These are phyloP conservation scores for Entelexis paramagnoliae DNA, from an alignment of 1,139 yeast species.

Conservation along the genomic window DNA sequence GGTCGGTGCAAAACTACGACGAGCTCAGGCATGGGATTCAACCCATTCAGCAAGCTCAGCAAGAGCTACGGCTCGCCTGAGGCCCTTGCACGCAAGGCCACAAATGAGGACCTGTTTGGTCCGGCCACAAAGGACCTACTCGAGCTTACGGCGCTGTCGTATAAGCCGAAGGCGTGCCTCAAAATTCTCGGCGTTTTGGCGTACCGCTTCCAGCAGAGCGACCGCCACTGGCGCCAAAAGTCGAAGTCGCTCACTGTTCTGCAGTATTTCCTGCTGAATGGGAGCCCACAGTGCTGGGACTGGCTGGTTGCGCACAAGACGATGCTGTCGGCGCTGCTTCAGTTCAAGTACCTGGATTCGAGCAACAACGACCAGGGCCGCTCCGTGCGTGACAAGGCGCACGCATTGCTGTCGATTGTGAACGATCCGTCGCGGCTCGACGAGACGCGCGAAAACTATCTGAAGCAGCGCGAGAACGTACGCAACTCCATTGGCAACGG, in stretches of 20 bases:
- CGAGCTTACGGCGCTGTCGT: constrained; percentile 18
- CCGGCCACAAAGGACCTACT: constrained; percentile 24
- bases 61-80: constrained; percentile 20
- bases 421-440: constrained; percentile 27
- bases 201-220: constrained; percentile 18
- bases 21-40: constrained; percentile 9
- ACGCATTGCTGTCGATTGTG: constrained; percentile 26
- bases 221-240: constrained; percentile 25
- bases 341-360: constrained; percentile 29
- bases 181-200: constrained; percentile 21
- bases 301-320: constrained; percentile 80
- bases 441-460: constrained; percentile 29
- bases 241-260: constrained; percentile 43
- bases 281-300: constrained; percentile 73
- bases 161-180: constrained; percentile 17
- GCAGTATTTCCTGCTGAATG: constrained; percentile 75
- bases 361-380: constrained; percentile 27
- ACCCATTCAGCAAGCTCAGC: constrained; percentile 15
- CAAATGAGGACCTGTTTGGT: constrained; percentile 22
- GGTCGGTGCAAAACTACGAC: neutral
- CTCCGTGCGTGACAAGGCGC: constrained; percentile 29
- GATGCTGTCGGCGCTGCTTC: constrained; percentile 64
- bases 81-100: constrained; percentile 22
- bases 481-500: constrained; percentile 27
- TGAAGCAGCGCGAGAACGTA: constrained; percentile 29